Base-by-base conservation (phyloP, 108 stramenopile genomes). In the Pseudonitzschia delicatissima region DNA sequence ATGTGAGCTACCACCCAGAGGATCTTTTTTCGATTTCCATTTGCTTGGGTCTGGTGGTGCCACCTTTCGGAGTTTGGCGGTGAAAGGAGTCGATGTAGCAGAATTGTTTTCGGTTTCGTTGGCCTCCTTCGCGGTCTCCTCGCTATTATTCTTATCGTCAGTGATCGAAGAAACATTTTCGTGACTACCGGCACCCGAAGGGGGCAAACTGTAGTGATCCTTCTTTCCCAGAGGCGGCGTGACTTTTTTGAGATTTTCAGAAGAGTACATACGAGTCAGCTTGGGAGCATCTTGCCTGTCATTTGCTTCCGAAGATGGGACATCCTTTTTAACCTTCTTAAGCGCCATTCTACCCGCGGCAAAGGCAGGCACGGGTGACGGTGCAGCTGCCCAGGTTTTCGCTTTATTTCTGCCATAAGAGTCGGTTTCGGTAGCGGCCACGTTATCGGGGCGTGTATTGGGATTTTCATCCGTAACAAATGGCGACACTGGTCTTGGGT, bases 281-380 rank as follows among this genome's bases (percentile, higher is more conserved):
- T 6, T 39, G 11, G 37, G 37, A 39, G 6, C 37, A 39, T 39
- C 49, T 25, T 50, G 5, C 8, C n/a, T 18, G 5, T 25, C 49
- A 13, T 25, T 23, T 5, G 21, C 5, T 23, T 25, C 18, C 13
- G 52, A 28, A 18, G 29, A 26, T 52, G 4, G n/a, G n/a, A n/a
- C 33, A 6, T 57, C 55, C 55, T 29, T 34, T 23, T 28, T 35
- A 13, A 58, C n/a, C 31, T 35, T 58, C 57, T 58, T 58, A 3
- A 58, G 57, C 34, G 57, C 29, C 11, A 11, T 23, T 26, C 50
- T 2, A 34, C 35, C 13, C 31, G 21, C 20, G 57, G 57, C 57
- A 21, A 33, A 58, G 17, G 15, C 32, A 0, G 57, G 29, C 13
- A 37, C 34, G 18, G 29, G 32, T 28, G 50, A 51, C 25, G 50